These are phyloP conservation scores for Taphrina betulina DNA, from an alignment of 1,139 yeast species.

Conservation along the genomic window DNA sequence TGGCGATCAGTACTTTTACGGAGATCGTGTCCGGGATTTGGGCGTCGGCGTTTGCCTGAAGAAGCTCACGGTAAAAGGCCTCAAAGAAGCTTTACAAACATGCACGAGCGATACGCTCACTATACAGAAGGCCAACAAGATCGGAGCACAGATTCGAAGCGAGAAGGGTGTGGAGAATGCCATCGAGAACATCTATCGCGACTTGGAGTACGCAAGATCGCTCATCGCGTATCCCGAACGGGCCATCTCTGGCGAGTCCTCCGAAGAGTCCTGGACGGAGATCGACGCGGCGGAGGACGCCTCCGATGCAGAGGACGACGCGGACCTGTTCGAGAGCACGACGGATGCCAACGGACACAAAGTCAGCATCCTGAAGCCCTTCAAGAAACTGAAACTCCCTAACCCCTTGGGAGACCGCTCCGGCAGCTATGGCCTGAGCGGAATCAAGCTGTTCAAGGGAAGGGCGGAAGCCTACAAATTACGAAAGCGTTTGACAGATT, in stretches of 20 bases:
- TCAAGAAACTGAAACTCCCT: conserved; percentile 14
- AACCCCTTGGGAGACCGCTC: conserved; percentile 13
- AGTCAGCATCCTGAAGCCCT: conserved; percentile 10
- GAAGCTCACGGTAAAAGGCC: conserved; percentile 62
- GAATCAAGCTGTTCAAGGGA: conserved; percentile 9
- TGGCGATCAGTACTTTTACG: conserved; percentile 94
- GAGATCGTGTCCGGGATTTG: conserved; percentile 77
- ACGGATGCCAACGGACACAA: conserved; percentile 14
- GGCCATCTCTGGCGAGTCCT: not conserved
- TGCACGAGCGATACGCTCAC: conserved; percentile 68
- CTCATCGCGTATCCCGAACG: conserved; percentile 14
- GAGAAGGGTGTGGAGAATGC: conserved; percentile 83
- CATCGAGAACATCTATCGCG: conserved; percentile 69
- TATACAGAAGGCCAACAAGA: conserved; percentile 60
- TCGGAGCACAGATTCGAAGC: conserved; percentile 60
- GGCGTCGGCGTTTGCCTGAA: conserved; percentile 79
- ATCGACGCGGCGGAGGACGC: conserved; percentile 12
- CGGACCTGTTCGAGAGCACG: conserved; percentile 17
- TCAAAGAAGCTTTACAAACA: conserved; percentile 65
- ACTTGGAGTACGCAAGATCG: conserved; percentile 66
- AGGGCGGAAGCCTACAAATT: not conserved
- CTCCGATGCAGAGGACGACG: conserved; percentile 22
- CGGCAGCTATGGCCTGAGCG: conserved; percentile 11
- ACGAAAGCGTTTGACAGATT: too few species aligned
- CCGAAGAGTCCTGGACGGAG: conserved; percentile 17